Conservation (phyloP, 1,284 basidiomycete genomes). For the Hemileia vastatrix region DNA sequence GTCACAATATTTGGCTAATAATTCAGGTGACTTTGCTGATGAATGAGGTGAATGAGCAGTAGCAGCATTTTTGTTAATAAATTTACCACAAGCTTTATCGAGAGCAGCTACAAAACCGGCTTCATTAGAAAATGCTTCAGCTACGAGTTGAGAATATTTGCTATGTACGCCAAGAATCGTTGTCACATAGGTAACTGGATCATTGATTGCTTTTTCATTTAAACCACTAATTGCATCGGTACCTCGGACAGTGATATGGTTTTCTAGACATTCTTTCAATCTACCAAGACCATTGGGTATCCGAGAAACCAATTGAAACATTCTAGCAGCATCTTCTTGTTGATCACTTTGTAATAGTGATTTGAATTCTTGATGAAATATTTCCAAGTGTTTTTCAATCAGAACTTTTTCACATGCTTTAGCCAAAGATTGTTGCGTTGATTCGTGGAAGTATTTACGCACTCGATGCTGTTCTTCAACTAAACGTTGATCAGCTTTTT, state of each 20-base stretch:
- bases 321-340: constrained; percentile 66
- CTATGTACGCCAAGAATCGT: constrained; percentile 80
- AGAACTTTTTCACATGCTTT: constrained; percentile 78
- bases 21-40: constrained; percentile 76
- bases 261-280: constrained; percentile 82
- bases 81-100: constrained; percentile 86
- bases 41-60: no score
- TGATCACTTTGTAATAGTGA: constrained; percentile 81
- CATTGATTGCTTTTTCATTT: no score
- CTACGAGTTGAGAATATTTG: constrained; percentile 83
- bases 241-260: no score
- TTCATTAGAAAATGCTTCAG: constrained; percentile 82
- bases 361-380: constrained; percentile 94
- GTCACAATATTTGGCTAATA: constrained; percentile 88
- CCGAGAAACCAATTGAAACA: constrained; percentile 83
- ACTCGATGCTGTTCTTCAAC: constrained; percentile 91
- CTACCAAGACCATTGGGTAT: constrained; percentile 86
- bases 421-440: not conserved
- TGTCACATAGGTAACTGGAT: constrained; percentile 86
- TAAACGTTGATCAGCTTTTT: constrained; percentile 84
- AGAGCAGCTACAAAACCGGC: constrained; percentile 88
- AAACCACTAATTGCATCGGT: no score
- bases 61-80: constrained; percentile 87
- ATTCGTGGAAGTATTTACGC: constrained; percentile 79
- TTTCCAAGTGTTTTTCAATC: constrained; percentile 72